A percentile compares a stretch with the other conserved stretches of the same genome.
Evolutionary conservation across 495 filamentous ascomycete genomes (phyloP).

Genomic region (Aspergillus carlsbadensis): DNA sequence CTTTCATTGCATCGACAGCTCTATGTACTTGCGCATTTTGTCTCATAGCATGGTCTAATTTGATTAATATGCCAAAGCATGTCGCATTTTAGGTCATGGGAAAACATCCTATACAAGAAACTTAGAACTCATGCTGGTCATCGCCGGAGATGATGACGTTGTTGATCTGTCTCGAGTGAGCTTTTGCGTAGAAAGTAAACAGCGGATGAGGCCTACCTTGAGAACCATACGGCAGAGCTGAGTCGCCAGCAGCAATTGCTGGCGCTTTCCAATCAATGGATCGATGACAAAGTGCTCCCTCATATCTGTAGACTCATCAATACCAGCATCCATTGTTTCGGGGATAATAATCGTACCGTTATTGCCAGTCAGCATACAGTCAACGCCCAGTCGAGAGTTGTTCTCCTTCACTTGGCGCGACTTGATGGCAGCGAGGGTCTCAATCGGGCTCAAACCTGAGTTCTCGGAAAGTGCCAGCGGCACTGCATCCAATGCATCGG

Average conservation of each 20-base stretch:
- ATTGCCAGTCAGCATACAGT: conserved; percentile 93
- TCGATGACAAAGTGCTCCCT: conserved; percentile 96
- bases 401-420: conserved; percentile 91
- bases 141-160: conserved; percentile 95
- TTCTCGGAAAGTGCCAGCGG: conserved; percentile 98
- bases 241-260: conserved; percentile 92
- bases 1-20: conserved; percentile 17
- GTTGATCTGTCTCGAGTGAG: conserved; percentile 55
- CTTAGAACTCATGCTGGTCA: conserved; percentile 89
- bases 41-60: conserved; percentile 14
- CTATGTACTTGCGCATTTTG: conserved; percentile 18
- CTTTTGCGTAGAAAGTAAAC: not conserved
- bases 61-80: conserved; percentile 12
- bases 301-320: conserved; percentile 63
- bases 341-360: conserved; percentile 58
- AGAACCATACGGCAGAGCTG: conserved; percentile 99
- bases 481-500: conserved; percentile 90
- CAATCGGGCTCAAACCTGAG: conserved; percentile 92
- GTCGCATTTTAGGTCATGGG: conserved; percentile 21
- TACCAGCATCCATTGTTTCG: not conserved
- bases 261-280: conserved; percentile 93
- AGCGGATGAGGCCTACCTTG: conserved; percentile 64
- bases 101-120: conserved; percentile 26
- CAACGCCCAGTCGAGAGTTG: conserved; percentile 82
- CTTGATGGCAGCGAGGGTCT: conserved; percentile 92